Evolutionary conservation across 192 early-diverging fungal species (phyloP).

Genomic region (Coemansia sp.): DNA sequence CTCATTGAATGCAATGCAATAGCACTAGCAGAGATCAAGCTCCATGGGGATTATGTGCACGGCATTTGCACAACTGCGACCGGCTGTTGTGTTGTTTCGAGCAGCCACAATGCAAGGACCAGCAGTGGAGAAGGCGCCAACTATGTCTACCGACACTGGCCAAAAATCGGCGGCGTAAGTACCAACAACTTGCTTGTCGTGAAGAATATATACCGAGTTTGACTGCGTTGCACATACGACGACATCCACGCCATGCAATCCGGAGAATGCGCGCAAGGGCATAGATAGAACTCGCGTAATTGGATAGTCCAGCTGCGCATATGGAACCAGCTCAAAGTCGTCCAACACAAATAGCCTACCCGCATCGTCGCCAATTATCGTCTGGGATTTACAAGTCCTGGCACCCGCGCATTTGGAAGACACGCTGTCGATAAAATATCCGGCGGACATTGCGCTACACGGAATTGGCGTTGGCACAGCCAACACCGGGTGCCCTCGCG

Average conservation of each 20-base stretch:
- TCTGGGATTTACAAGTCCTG: conserved; percentile 14
- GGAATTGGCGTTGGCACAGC: conserved; percentile 20
- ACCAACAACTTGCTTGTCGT: conserved; percentile 18
- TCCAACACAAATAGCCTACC: conserved; percentile 33
- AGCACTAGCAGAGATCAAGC: neutral
- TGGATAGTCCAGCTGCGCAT: conserved; percentile 34
- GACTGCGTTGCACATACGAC: conserved; percentile 44
- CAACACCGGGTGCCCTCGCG: conserved; percentile 21
- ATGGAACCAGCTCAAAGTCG: conserved; percentile 31
- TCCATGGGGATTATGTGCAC: conserved; percentile 12
- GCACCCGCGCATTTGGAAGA: neutral
- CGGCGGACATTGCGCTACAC: conserved; percentile 25
- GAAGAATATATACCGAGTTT: conserved; percentile 33
- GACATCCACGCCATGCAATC: conserved; percentile 19
- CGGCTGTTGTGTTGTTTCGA: conserved; percentile 9
- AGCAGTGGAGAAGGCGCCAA: neutral
- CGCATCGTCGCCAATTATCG: conserved; percentile 36
- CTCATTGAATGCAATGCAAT: neutral
- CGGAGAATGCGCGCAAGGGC: conserved; percentile 16
- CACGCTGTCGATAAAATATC: conserved; percentile 16
- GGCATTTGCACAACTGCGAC: neutral
- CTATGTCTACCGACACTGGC: conserved; percentile 27
- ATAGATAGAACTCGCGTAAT: conserved; percentile 22
- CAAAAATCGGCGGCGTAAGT: conserved; percentile 29
- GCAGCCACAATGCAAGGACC: conserved; percentile 25